Evolutionary conservation across 208 protist genomes (phyloP).

Genomic region (Phytomonas sp.): DNA sequence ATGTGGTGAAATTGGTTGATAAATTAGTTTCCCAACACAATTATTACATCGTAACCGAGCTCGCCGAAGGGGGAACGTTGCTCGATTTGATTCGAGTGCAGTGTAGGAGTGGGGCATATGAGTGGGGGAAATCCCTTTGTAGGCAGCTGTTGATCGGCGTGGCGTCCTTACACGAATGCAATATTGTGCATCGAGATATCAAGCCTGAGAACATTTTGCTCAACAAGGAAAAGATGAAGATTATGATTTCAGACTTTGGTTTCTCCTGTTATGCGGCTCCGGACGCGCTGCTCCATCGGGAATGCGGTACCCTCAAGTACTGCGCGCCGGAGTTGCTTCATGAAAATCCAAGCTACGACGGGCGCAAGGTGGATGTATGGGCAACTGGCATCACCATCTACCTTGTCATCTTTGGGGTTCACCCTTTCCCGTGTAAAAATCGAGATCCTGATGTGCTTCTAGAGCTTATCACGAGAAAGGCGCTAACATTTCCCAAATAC

Average conservation of each 20-base stretch:
- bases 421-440: slow-evolving; percentile 83
- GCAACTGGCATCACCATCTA: slow-evolving; percentile 83
- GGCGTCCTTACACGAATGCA: slow-evolving; percentile 39
- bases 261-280: slow-evolving; percentile 64
- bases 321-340: slow-evolving; percentile 75
- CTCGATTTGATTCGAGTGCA: slow-evolving; percentile 42
- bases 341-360: slow-evolving; percentile 77
- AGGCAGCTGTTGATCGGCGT: slow-evolving; percentile 70
- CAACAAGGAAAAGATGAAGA: slow-evolving; percentile 30
- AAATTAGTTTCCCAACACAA: slow-evolving; percentile 65
- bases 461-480: slow-evolving; percentile 38
- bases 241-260: slow-evolving; percentile 85
- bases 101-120: slow-evolving; percentile 13
- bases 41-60: slow-evolving; percentile 78
- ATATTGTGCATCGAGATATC: slow-evolving; percentile 83
- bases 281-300: slow-evolving; percentile 29
- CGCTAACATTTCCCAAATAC: slow-evolving; percentile 38
- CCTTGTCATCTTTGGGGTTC: slow-evolving; percentile 84
- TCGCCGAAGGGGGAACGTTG: slow-evolving; percentile 70
- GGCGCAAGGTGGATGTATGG: slow-evolving; percentile 86
- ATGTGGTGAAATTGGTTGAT: slow-evolving; percentile 59
- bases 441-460: slow-evolving; percentile 45
- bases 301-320: slow-evolving; percentile 77
- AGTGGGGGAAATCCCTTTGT: slow-evolving; percentile 27
- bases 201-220: slow-evolving; percentile 86